A percentile compares a stretch with the other conserved stretches of the same genome.
Evolutionary conservation across 2,329 filamentous ascomycete species (phyloP).

Genomic region (Passalora sequoiae): DNA sequence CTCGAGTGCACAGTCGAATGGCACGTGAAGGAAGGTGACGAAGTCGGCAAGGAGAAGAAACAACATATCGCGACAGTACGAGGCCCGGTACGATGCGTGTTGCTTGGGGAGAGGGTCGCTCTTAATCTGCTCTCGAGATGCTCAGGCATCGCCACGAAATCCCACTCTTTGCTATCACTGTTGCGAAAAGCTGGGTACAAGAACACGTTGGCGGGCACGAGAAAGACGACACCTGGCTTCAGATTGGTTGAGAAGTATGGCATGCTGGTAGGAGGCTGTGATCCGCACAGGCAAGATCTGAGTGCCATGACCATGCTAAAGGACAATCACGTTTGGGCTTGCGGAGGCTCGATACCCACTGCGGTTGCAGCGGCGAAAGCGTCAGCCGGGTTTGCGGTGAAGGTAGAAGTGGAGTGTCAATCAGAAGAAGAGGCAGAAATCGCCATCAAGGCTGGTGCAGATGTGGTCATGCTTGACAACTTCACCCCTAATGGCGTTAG

Average conservation of each 20-base stretch:
- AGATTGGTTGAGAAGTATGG: constrained; percentile 96
- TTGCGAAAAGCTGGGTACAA: constrained; percentile 63
- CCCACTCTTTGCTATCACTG: constrained; percentile 44
- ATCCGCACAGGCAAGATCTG: constrained; percentile 86
- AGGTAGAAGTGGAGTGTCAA: constrained; percentile 95
- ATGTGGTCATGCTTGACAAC: constrained; percentile 97
- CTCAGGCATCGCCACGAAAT: constrained; percentile 76
- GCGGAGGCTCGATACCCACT: constrained; percentile 71
- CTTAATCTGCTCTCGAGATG: constrained; percentile 87
- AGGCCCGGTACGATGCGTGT: constrained; percentile 74
- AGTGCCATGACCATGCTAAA: constrained; percentile 95
- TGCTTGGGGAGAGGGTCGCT: constrained; percentile 90
- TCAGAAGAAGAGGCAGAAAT: constrained; percentile 83
- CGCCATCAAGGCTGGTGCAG: constrained; percentile 83
- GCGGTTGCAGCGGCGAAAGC: constrained; percentile 79
- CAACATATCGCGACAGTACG: constrained; percentile 71
- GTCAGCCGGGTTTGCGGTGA: constrained; percentile 82
- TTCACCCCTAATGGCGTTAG: constrained; percentile 77
- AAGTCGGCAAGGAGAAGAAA: constrained; percentile 58
- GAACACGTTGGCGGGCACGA: constrained; percentile 84
- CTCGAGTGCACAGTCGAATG: constrained; percentile 86
- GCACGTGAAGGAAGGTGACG: constrained; percentile 70
- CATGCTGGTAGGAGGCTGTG: constrained; percentile 89
- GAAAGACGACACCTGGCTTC: constrained; percentile 96
- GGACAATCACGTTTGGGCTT: constrained; percentile 96